Conservation (phyloP, 768 basidiomycete species). For the Boletus eberwhitei region DNA sequence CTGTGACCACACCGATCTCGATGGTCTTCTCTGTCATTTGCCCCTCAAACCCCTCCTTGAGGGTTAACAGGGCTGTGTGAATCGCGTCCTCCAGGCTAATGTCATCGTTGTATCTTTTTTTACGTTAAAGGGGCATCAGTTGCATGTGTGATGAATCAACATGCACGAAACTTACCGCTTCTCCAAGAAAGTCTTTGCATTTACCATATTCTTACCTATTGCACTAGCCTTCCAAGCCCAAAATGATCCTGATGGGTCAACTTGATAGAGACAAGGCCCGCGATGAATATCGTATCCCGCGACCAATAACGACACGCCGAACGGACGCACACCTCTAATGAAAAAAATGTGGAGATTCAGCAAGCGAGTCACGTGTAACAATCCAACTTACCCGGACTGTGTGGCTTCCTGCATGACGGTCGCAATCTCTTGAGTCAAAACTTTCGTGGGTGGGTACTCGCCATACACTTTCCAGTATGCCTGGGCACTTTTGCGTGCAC, state of each 20-base stretch:
- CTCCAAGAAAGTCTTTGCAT: conserved; percentile 98
- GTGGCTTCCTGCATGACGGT: conserved; percentile 99
- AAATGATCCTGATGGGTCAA: conserved; percentile 97
- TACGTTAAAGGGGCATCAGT: conserved; percentile 18
- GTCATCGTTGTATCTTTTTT: conserved; percentile 97
- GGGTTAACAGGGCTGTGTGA: conserved; percentile 94
- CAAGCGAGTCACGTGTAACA: conserved; percentile 22
- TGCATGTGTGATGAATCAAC: conserved; percentile 22
- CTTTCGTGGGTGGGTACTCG: conserved; percentile 95
- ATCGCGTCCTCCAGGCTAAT: conserved; percentile 98
- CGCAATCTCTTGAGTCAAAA: conserved; percentile 95
- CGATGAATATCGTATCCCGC: conserved; percentile 94
- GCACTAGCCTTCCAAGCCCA: conserved; percentile 99
- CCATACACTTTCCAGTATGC: conserved; percentile 99
- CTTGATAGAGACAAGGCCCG: conserved; percentile 97
- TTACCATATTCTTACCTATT: conserved; percentile 99
- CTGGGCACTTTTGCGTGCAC: conserved; percentile 96
- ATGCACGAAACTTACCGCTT: conserved; percentile 69
- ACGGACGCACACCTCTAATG: conserved; percentile 94
- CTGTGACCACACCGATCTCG: conserved; percentile 95
- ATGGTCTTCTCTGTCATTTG: conserved; percentile 99
- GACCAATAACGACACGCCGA: conserved; percentile 93
- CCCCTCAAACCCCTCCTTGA: conserved; percentile 99
- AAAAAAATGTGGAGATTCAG: conserved; percentile 33
- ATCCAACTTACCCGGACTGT: conserved; percentile 78